Conservation (phyloP, 768 basidiomycete genomes). For the Jaapia argillacea region DNA sequence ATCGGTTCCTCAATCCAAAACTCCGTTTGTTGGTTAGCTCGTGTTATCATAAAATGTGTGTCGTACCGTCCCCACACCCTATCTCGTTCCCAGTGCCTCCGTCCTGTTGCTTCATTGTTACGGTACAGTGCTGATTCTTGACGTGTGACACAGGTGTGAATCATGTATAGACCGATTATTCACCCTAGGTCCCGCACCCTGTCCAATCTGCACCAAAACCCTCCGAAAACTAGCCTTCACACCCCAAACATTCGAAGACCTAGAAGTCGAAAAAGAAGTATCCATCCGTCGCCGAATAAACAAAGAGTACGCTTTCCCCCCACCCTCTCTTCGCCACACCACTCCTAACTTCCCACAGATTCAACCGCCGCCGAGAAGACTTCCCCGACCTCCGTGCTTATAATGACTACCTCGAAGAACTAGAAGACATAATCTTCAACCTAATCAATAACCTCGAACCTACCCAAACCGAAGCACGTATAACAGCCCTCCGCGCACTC, state of each 20-base stretch:
- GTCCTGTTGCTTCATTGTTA: not conserved
- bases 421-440: conserved; percentile 89
- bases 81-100: too few relatives aligned
- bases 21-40: conserved; percentile 88
- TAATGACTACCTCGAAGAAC: conserved; percentile 94
- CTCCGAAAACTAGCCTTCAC: conserved; percentile 91
- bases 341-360: conserved; percentile 39
- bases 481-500: conserved; percentile 53
- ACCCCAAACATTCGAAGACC: conserved; percentile 90
- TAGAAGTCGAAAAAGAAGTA: conserved; percentile 91
- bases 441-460: conserved; percentile 86
- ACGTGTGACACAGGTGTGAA: conserved; percentile 96
- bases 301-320: conserved; percentile 56
- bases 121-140: not conserved
- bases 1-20: conserved; percentile 92
- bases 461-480: conserved; percentile 71
- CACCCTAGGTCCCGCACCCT: conserved; percentile 91
- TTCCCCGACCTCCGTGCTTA: conserved; percentile 72
- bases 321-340: not conserved
- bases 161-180: conserved; percentile 96
- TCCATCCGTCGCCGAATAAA: conserved; percentile 79
- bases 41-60: conserved; percentile 97
- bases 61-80: not conserved
- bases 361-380: conserved; percentile 90
- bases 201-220: conserved; percentile 85